Evolutionary conservation across 768 basidiomycete genomes (phyloP).

Genomic region (Strobilomyces echinocephalus): DNA sequence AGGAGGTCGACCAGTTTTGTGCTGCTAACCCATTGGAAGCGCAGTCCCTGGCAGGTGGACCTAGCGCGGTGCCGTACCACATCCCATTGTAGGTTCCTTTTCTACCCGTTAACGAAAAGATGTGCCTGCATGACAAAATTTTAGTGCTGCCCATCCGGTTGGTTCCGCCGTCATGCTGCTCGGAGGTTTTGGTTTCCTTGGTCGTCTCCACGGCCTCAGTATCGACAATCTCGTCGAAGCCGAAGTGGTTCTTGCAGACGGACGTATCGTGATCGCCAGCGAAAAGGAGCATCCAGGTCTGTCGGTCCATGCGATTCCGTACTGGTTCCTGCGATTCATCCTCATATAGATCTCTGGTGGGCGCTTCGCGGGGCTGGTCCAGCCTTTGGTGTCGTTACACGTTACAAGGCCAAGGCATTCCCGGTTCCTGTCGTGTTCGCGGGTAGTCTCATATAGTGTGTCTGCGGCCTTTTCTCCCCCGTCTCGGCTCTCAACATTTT

Average conservation of each 20-base stretch:
- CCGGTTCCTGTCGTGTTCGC: constrained; percentile 90
- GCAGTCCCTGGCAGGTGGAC: constrained; percentile 44
- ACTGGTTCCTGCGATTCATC: neutral
- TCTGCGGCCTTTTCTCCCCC: neutral
- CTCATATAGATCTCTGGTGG: constrained; percentile 74
- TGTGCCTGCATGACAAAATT: constrained; percentile 5
- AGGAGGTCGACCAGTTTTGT: constrained; percentile 75
- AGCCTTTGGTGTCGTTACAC: constrained; percentile 76
- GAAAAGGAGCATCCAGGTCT: constrained; percentile 70
- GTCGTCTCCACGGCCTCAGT: constrained; percentile 78
- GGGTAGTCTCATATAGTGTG: constrained; percentile 89
- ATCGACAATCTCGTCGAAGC: constrained; percentile 89
- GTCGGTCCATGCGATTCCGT: constrained; percentile 12
- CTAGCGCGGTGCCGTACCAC: constrained; percentile 67
- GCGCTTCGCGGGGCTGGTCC: constrained; percentile 81
- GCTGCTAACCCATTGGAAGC: constrained; percentile 64
- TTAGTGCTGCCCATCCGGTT: constrained; percentile 74
- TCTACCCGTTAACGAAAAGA: neutral
- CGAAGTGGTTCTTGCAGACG: constrained; percentile 89
- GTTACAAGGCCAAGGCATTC: constrained; percentile 87
- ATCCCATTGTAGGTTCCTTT: constrained; percentile 60
- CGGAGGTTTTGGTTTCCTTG: constrained; percentile 87
- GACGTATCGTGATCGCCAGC: constrained; percentile 73
- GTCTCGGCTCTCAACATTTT: constrained; percentile 2
- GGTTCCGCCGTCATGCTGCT: constrained; percentile 78